phyloP scores from a whole-genome alignment of 2,329 filamentous ascomycete genomes.

The Phaeosphaeria sp. region DNA sequence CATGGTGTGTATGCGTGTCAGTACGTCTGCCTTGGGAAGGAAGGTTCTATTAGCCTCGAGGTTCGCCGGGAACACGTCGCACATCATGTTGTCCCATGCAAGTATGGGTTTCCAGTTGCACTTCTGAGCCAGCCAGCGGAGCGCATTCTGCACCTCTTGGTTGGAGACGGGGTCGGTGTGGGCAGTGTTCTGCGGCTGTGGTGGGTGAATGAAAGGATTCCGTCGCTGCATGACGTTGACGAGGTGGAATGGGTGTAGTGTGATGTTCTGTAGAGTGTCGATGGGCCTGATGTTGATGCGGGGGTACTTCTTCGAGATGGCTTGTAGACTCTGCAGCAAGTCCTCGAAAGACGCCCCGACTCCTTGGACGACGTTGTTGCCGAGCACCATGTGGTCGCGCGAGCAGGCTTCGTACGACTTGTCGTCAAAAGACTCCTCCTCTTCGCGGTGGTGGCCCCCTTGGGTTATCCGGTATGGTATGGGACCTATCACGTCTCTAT shows the following conservation, averaged over 20 bases:
- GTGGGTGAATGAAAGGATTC: slow-evolving; percentile 28
- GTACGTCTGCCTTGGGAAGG: slow-evolving; percentile 39
- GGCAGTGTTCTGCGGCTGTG: slow-evolving; percentile 17
- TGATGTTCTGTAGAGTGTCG: slow-evolving; percentile 33
- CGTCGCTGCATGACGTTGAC: slow-evolving; percentile 43
- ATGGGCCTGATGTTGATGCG: slow-evolving; percentile 43
- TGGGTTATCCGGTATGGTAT: slow-evolving; percentile 43
- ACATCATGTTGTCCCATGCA: slow-evolving; percentile 46
- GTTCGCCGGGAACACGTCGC: slow-evolving; percentile 46
- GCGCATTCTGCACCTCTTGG: slow-evolving; percentile 39
- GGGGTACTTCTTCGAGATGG: slow-evolving; percentile 39
- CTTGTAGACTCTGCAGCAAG: slow-evolving; percentile 39
- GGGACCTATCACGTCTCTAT: slow-evolving; percentile 41
- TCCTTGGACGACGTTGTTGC: slow-evolving; percentile 43
- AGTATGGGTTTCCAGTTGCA: slow-evolving; percentile 45
- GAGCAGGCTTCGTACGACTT: slow-evolving; percentile 41
- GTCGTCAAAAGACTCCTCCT: slow-evolving; percentile 46
- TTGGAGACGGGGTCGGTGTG: slow-evolving; percentile 36
- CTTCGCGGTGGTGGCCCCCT: slow-evolving; percentile 42
- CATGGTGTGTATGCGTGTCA: slow-evolving; percentile 41
- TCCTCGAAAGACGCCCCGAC: slow-evolving; percentile 43
- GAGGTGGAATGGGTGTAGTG: slow-evolving; percentile 43
- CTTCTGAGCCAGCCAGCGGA: slow-evolving; percentile 40
- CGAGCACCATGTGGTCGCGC: slow-evolving; percentile 44
- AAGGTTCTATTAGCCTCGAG: slow-evolving; percentile 36